Evolutionary conservation across 1,284 basidiomycete species (phyloP).

Genomic region (Puccinia polysora): DNA sequence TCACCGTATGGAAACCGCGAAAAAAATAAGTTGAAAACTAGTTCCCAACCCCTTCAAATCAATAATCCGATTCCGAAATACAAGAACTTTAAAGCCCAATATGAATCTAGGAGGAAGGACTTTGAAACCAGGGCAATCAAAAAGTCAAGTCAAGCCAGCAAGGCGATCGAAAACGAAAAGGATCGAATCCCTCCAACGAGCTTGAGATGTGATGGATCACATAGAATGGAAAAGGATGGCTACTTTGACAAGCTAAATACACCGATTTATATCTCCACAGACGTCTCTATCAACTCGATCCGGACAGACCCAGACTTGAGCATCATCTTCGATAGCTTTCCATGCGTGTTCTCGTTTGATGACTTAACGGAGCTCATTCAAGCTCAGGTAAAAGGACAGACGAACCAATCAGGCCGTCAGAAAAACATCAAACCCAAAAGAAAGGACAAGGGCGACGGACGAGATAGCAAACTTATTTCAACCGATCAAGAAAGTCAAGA

Average conservation of each 20-base stretch:
- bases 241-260: slow-evolving; percentile 59
- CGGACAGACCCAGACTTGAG: too few relatives aligned
- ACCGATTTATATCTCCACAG: slow-evolving; percentile 69
- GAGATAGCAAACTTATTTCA: too few relatives aligned
- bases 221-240: slow-evolving; percentile 46
- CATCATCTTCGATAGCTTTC: too few relatives aligned
- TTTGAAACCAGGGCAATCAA: not conserved
- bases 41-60: too few relatives aligned
- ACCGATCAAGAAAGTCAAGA: slow-evolving; percentile 55
- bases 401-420: too few relatives aligned
- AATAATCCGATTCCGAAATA: not conserved
- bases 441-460: slow-evolving; percentile 42
- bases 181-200: slow-evolving; percentile 2
- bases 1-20: too few relatives aligned
- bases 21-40: too few relatives aligned
- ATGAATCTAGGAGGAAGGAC: too few relatives aligned
- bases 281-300: slow-evolving; percentile 59
- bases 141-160: not conserved
- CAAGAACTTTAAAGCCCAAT: not conserved
- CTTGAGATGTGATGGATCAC: too few relatives aligned
- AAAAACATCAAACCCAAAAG: not conserved
- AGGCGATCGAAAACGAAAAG: not conserved
- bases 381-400: too few relatives aligned
- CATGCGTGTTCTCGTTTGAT: slow-evolving; percentile 63
- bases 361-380: slow-evolving; percentile 57